Conservation (phyloP, 305 asterid genomes). For the Fraxinus platypoda region DNA sequence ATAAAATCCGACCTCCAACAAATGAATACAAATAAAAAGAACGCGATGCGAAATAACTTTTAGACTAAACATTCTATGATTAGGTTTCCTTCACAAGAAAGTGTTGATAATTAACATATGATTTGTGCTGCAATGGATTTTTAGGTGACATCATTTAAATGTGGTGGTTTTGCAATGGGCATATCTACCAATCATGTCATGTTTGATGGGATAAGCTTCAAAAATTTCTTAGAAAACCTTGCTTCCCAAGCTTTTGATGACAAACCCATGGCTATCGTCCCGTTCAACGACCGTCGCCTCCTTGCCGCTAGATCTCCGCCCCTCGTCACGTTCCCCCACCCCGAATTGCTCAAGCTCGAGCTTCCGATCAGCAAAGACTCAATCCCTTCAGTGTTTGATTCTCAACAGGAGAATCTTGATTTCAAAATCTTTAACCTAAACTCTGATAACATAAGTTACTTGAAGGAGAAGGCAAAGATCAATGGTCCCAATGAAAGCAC, state of each 20-base stretch:
- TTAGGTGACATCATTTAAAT: slow-evolving; percentile 77
- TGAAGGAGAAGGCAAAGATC: slow-evolving; percentile 50
- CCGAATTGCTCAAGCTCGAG: slow-evolving; percentile 66
- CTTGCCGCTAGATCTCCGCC: slow-evolving; percentile 84
- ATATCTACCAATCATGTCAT: slow-evolving; percentile 61
- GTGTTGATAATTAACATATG: neutral
- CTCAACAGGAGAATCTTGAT: slow-evolving; percentile 48
- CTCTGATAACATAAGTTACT: slow-evolving; percentile 34
- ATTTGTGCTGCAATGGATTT: neutral
- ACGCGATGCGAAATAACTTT: neutral
- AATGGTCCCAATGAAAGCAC: slow-evolving; percentile 12
- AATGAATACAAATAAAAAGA: neutral
- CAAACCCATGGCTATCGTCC: slow-evolving; percentile 48
- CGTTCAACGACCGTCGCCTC: slow-evolving; percentile 65
- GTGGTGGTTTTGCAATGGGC: slow-evolving; percentile 85
- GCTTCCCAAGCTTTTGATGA: slow-evolving; percentile 76
- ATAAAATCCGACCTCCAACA: neutral
- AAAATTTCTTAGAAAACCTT: slow-evolving; percentile 62
- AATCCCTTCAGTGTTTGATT: slow-evolving; percentile 45
- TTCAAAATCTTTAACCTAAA: slow-evolving; percentile 54
- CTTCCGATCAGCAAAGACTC: slow-evolving; percentile 46
- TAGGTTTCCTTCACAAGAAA: neutral
- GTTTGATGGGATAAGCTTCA: slow-evolving; percentile 80
- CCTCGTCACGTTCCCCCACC: slow-evolving; percentile 75
- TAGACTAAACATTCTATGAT: neutral